Evolutionary conservation across 2,329 filamentous ascomycete species (phyloP).

Genomic region (Xylaria sp.): DNA sequence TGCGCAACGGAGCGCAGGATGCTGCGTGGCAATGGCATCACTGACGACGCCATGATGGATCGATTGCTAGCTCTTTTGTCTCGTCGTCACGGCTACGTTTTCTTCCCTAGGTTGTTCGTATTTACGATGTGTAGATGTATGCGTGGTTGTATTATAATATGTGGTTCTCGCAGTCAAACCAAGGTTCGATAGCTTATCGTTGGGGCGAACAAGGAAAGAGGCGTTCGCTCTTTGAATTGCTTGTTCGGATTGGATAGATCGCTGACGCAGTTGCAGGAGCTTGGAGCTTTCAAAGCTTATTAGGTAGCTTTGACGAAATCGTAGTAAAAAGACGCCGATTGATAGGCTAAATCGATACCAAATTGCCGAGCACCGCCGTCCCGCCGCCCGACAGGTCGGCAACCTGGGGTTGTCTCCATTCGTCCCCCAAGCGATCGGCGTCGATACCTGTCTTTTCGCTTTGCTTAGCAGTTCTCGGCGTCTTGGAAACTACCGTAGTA

Average conservation of each 20-base stretch:
- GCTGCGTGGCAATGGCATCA: slow-evolving; percentile 15
- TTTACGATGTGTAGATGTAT: not conserved
- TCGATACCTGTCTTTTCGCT: not conserved
- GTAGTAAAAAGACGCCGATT: not conserved
- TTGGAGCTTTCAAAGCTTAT: slow-evolving; percentile 6
- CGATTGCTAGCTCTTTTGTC: not conserved
- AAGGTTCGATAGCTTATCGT: no score
- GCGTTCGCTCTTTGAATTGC: not conserved
- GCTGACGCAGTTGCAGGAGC: slow-evolving; percentile 23
- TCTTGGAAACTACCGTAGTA: not conserved
- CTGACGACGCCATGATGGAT: slow-evolving; percentile 30
- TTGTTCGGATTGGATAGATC: slow-evolving; percentile 6
- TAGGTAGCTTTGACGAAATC: slow-evolving; percentile 6
- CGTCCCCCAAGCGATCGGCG: slow-evolving; percentile 1
- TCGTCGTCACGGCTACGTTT: not conserved
- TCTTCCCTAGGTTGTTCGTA: not conserved
- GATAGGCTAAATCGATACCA: slow-evolving; percentile 4
- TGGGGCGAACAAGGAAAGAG: no score
- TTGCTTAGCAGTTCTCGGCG: no score
- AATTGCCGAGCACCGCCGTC: slow-evolving; percentile 22
- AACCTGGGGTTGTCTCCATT: slow-evolving; percentile 1
- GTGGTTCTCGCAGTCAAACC: not conserved
- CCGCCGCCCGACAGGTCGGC: slow-evolving; percentile 11
- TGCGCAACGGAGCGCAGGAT: slow-evolving; percentile 30
- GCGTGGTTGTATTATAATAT: not conserved